A percentile compares a stretch with the other conserved stretches of the same genome.
Conservation (phyloP, 352 stramenopile genomes). For the Pythium insidiosum region DNA sequence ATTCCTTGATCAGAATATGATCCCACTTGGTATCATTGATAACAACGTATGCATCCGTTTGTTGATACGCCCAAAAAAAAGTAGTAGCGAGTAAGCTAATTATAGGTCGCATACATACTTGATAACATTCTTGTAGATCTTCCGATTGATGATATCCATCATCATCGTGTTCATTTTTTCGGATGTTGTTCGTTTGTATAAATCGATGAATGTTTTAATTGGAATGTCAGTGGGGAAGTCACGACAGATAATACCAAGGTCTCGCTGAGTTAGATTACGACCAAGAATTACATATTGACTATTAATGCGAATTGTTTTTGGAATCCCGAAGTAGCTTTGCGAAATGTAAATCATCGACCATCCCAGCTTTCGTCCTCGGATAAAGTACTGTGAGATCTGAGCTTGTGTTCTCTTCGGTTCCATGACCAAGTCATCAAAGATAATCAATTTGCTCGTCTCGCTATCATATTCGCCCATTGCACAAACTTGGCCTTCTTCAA, state of each 20-base stretch:
- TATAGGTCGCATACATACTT: constrained; percentile 4
- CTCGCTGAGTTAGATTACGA: constrained; percentile 4
- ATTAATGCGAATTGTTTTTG: constrained; percentile 11
- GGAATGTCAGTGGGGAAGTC: constrained; percentile 3
- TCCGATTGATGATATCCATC: constrained; percentile 8
- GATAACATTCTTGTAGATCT: constrained; percentile 5
- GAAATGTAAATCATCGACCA: constrained; percentile 9
- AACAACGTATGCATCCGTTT: constrained; percentile 7
- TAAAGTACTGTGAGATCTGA: constrained; percentile 9
- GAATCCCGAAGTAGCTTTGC: constrained; percentile 9
- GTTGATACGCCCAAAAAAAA: constrained; percentile 8
- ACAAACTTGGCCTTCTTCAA: constrained; percentile 4
- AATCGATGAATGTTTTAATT: constrained; percentile 4
- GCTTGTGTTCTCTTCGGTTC: constrained; percentile 8
- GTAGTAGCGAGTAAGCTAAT: background rate
- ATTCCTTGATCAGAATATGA: constrained; percentile 6
- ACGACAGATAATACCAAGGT: constrained; percentile 6
- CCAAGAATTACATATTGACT: constrained; percentile 7
- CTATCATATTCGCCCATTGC: constrained; percentile 4
- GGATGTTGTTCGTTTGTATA: constrained; percentile 8
- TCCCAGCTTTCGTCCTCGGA: constrained; percentile 5
- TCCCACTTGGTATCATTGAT: constrained; percentile 2
- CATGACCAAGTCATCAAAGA: constrained; percentile 7
- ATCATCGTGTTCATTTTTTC: constrained; percentile 6
- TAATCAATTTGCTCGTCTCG: constrained; percentile 7